phyloP scores from a whole-genome alignment of 805 yeast species.

The Suhomyces canberraensis region DNA sequence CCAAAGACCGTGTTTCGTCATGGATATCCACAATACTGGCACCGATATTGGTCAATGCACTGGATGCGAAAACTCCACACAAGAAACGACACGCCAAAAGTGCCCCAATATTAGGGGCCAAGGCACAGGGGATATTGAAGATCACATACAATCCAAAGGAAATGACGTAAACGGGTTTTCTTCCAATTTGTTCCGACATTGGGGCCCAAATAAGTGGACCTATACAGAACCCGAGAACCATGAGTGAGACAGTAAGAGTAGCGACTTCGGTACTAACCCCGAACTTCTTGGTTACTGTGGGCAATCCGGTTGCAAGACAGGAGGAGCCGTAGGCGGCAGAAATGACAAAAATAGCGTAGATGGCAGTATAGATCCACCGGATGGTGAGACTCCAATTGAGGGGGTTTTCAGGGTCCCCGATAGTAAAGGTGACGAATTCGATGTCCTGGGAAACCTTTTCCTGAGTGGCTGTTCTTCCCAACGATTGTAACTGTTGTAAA shows the following conservation, averaged over 20 bases:
- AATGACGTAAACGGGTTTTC: constrained; percentile 77
- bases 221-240: constrained; percentile 84
- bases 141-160: constrained; percentile 72
- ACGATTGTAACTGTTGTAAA: constrained; percentile 60
- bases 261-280: constrained; percentile 77
- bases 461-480: constrained; percentile 50
- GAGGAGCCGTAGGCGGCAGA: constrained; percentile 94
- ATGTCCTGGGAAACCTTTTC: constrained; percentile 36
- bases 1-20: constrained; percentile 76
- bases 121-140: constrained; percentile 84
- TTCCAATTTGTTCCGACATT: constrained; percentile 77
- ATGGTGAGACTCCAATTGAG: constrained; percentile 66
- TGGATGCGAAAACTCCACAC: constrained; percentile 81
- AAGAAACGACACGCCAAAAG: constrained; percentile 78
- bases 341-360: constrained; percentile 70
- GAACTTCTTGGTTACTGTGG: constrained; percentile 61
- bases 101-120: constrained; percentile 79
- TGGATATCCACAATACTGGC: constrained; percentile 91
- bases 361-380: constrained; percentile 66
- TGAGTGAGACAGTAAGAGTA: constrained; percentile 72
- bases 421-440: constrained; percentile 79
- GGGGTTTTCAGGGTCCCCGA: constrained; percentile 86
- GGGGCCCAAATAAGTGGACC: constrained; percentile 94
- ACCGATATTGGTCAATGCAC: constrained; percentile 84
- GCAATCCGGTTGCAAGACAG: constrained; percentile 81